A percentile compares a stretch with the other conserved stretches of the same genome.
Conservation (phyloP, 1,284 basidiomycete genomes). For the Tetrapyrgos nigripes region DNA sequence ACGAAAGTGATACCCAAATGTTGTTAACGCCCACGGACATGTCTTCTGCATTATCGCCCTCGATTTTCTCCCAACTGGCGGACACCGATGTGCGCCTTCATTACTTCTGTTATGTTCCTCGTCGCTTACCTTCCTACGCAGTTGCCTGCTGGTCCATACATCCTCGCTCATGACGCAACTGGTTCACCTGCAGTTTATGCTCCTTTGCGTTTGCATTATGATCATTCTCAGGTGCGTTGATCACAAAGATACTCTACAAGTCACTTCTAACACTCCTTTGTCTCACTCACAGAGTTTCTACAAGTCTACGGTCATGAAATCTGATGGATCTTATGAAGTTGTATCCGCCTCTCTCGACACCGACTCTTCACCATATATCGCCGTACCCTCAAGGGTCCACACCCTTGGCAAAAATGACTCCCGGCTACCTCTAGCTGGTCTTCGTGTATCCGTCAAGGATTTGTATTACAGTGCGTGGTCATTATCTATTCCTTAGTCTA, state of each 20-base stretch:
- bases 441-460: constrained; percentile 16
- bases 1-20: too few relatives aligned
- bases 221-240: too few relatives aligned
- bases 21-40: too few relatives aligned
- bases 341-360: constrained; percentile 17
- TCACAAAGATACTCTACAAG: too few relatives aligned
- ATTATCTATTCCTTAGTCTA: too few relatives aligned
- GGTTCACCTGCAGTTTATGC: background rate
- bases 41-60: too few relatives aligned
- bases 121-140: background rate
- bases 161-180: background rate
- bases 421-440: constrained; percentile 14
- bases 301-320: constrained; percentile 11
- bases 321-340: constrained; percentile 14
- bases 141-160: background rate
- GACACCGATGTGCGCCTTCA: background rate
- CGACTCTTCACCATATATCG: constrained; percentile 19
- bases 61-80: too few relatives aligned
- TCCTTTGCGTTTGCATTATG: background rate
- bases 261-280: background rate
- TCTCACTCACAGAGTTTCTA: constrained; percentile 10
- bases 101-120: background rate
- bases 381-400: constrained; percentile 12
- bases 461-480: too few relatives aligned
- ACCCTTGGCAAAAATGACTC: constrained; percentile 20